Evolutionary conservation across 352 stramenopile species (phyloP), one percentile per base, ranked within the genome.

Genomic region (Phytophthora pluvialis): DNA sequence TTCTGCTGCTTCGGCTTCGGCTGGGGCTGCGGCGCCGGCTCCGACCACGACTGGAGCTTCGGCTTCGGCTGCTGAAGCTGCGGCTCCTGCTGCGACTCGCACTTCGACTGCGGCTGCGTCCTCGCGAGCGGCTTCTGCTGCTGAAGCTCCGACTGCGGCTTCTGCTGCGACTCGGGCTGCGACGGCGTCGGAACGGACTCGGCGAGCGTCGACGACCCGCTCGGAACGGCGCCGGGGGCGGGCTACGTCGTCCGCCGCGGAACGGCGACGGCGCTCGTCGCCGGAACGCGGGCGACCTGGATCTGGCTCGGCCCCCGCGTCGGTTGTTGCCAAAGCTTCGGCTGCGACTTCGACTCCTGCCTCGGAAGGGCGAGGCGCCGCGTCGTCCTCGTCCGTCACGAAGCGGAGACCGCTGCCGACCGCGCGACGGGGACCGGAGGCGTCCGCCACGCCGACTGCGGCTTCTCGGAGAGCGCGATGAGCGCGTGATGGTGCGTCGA

Each of bases 301-400:
- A 82, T 21, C 76, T 64, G 6, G 75, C 75, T 1, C 73, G 50
- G 1, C 47, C 13, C 28, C 52, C 46, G 1, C 76, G 73, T 16
- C 59, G 60, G 5, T 67, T 72, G n/a, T 61, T 66, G 8, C 46
- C 57, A 13, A 70, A 70, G 18, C 75, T 78, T 16, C 47, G 69
- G 15, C 72, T 77, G 3, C 66, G 76, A 64, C 81, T 86, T 11
- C 64, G 75, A 58, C 80, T 86, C 1, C 77, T 62, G 0, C 77
- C 80, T 16, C 88, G 79, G 45, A 85, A 88, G 4, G 79, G 76
- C 9, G 84, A 91, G 0, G 59, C 56, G 0, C 15, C 56, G 6
- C 81, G 78, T 18, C 77, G 64, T 5, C 31, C 55, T 13, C 69
- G 66, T 18, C 56, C 64, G 1, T 50, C 53, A 28, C 64, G 26